Evolutionary conservation across 2,329 filamentous ascomycete species (phyloP).

Genomic region (Eutypella sp.): DNA sequence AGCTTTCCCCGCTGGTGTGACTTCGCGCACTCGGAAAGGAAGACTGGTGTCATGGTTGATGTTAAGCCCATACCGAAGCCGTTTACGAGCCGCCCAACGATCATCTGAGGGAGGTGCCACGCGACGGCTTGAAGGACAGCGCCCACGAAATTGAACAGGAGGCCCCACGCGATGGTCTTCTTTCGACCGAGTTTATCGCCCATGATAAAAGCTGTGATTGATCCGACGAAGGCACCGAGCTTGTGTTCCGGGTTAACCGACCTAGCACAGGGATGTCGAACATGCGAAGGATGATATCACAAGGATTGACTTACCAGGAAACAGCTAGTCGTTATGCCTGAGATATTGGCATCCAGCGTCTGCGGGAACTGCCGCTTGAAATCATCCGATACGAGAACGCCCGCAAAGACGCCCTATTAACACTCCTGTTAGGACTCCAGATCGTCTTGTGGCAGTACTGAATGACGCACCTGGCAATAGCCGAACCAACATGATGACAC

Average conservation of each 20-base stretch:
- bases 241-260: not conserved
- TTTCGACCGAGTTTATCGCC: constrained; percentile 65
- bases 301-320: constrained; percentile 32
- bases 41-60: constrained; percentile 25
- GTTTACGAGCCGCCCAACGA: constrained; percentile 23
- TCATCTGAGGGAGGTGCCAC: constrained; percentile 22
- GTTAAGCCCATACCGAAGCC: constrained; percentile 26
- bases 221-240: constrained; percentile 64
- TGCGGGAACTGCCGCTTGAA: constrained; percentile 34
- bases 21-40: constrained; percentile 22
- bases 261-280: not conserved
- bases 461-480: constrained; percentile 25
- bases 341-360: constrained; percentile 33
- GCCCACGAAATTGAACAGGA: constrained; percentile 57
- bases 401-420: constrained; percentile 36
- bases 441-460: too few species aligned
- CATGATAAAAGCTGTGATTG: constrained; percentile 55
- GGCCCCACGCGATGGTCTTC: constrained; percentile 57
- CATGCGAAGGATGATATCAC: not conserved
- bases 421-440: constrained; percentile 1
- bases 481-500: constrained; percentile 27
- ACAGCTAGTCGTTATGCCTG: constrained; percentile 39
- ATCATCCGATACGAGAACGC: constrained; percentile 35
- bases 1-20: constrained; percentile 21
- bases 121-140: constrained; percentile 49